Conservation (phyloP, 352 stramenopile genomes). For the Pythium sp. region DNA sequence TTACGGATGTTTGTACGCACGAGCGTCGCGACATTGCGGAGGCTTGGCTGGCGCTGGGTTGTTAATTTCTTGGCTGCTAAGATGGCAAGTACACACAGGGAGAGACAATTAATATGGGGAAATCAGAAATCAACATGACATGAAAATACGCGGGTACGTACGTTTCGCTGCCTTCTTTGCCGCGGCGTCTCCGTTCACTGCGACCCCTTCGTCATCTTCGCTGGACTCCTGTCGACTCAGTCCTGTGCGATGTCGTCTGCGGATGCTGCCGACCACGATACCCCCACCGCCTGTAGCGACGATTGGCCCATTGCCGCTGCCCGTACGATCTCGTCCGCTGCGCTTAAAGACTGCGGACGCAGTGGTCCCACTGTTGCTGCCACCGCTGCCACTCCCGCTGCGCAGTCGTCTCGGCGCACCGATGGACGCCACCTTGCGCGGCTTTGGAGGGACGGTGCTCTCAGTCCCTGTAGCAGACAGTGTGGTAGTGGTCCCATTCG, state of each 20-base stretch:
- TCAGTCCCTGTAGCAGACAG: background rate
- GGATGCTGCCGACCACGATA: conserved; percentile 14
- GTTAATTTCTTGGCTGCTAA: conserved; percentile 25
- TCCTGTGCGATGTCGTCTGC: conserved; percentile 12
- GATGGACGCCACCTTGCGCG: conserved; percentile 22
- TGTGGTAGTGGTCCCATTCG: background rate
- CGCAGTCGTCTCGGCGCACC: conserved; percentile 40
- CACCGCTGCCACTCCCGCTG: conserved; percentile 49
- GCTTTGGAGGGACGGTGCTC: conserved; percentile 32
- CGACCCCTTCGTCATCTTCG: conserved; percentile 27
- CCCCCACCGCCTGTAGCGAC: conserved; percentile 2
- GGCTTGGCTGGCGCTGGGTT: conserved; percentile 34
- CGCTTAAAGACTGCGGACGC: conserved; percentile 20
- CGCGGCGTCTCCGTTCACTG: background rate
- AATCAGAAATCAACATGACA: background rate
- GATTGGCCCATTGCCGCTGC: conserved; percentile 24
- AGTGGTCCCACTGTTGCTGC: conserved; percentile 26
- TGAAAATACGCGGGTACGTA: background rate
- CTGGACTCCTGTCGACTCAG: conserved; percentile 25
- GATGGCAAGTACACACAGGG: background rate
- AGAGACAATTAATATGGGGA: background rate
- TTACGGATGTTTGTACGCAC: conserved; percentile 61
- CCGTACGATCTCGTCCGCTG: conserved; percentile 19
- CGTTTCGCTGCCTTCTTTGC: conserved; percentile 13
- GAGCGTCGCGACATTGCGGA: conserved; percentile 62